Evolutionary conservation across 805 yeast species (phyloP), one percentile per base, ranked within the genome.

Genomic region (Jamesozyma rosinii): DNA sequence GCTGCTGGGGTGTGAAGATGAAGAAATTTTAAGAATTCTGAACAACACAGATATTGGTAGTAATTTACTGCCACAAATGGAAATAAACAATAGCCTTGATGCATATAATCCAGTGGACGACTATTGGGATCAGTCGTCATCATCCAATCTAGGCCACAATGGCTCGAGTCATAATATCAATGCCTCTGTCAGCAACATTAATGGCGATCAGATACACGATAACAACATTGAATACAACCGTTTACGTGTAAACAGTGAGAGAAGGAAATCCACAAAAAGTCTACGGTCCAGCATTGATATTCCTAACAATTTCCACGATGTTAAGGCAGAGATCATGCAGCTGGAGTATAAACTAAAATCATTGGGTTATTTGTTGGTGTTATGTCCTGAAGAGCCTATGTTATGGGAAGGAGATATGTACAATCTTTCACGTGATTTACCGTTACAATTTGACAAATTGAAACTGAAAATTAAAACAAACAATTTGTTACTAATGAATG

Each of bases 321-420:
- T 68, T 4, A 52, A 55, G 37, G 37, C 43, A 13, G 64, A 60
- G 30, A 36, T 60, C 31, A 18, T 46, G 13, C 50, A 52, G 18
- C 44, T 61, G n/a, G 64, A 61, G 37, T 31, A 41, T 19, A 58
- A 54, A 43, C 41, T 61, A 30, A 58, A 57, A 36, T 52, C 59
- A 20, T 59, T 68, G 22, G 84, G 87, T 0, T 86, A 84, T 49
- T 73, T 86, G 13, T 53, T 88, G 22, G 81, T 86, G 0, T 63
- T 89, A 4, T 79, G 85, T 53, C 88, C 95, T 0, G 72, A 81
- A 2, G 85, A 85, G 53, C 94, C 96, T 0, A 74, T 89, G 63
- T 77, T 84, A 39, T 90, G 97, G 97, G 88, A 83, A 47, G 97
- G 97, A 4, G 72, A 76, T 15, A 79, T 83, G 49, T 71, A 80